These are phyloP conservation scores for Penicillium concentricum DNA, from an alignment of 2,329 filamentous ascomycete species.

Conservation along the genomic window DNA sequence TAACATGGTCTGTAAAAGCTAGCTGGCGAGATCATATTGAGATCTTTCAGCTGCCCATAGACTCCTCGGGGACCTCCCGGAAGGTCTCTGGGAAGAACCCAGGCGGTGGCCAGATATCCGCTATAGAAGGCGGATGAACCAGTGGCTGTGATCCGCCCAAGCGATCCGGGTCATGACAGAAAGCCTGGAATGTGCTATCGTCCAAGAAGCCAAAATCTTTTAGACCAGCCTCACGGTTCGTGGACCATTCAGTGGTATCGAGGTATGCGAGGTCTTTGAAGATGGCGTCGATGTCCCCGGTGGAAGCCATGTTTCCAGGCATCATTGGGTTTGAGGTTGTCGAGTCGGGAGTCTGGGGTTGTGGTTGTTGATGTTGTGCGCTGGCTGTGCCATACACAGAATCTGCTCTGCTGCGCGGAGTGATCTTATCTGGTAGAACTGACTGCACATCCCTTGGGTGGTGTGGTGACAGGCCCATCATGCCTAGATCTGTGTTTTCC, in stretches of 20 bases:
- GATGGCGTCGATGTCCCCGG: constrained; percentile 42
- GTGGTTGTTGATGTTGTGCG: constrained; percentile 23
- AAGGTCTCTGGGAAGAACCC: constrained; percentile 45
- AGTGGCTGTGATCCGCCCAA: constrained; percentile 37
- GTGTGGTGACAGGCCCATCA: constrained; percentile 25
- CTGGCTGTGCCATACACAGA: constrained; percentile 15
- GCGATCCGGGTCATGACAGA: constrained; percentile 47
- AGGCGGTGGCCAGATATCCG: constrained; percentile 45
- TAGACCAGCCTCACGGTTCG: constrained; percentile 41
- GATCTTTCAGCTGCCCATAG: background rate
- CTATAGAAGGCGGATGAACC: constrained; percentile 40
- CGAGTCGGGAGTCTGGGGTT: constrained; percentile 36
- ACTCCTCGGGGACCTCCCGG: constrained; percentile 23
- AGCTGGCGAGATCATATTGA: background rate
- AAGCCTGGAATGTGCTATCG: constrained; percentile 45
- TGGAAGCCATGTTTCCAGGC: constrained; percentile 10
- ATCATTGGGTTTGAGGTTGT: constrained; percentile 28
- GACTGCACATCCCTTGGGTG: constrained; percentile 10
- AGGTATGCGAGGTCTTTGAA: constrained; percentile 48
- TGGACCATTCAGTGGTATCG: constrained; percentile 47
- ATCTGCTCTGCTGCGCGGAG: constrained; percentile 19
- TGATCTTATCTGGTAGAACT: constrained; percentile 19
- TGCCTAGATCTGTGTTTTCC: constrained; percentile 28
- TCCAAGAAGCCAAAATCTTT: constrained; percentile 48
- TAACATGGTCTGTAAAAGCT: background rate